Evolutionary conservation across 208 protist genomes (phyloP).

Genomic region (Perkinsela sp.): DNA sequence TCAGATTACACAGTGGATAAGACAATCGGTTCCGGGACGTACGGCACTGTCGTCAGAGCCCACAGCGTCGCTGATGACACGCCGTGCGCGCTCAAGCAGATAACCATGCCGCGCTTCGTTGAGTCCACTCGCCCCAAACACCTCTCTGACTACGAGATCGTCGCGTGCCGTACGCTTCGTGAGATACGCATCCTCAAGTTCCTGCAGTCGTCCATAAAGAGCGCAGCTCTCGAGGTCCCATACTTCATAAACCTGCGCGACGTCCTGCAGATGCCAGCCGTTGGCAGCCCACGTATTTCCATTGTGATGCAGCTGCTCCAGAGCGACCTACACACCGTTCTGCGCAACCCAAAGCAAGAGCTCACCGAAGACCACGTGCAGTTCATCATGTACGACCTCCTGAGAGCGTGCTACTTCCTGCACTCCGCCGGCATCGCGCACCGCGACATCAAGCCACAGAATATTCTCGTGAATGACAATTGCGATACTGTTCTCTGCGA

Average conservation of each 20-base stretch:
- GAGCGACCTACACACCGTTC: slow-evolving; percentile 53
- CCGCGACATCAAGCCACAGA: slow-evolving; percentile 76
- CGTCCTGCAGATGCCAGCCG: slow-evolving; percentile 14
- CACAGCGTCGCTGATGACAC: slow-evolving; percentile 20
- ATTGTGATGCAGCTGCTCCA: slow-evolving; percentile 69
- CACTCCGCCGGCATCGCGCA: slow-evolving; percentile 81
- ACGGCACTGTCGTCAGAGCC: slow-evolving; percentile 54
- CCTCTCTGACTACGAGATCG: slow-evolving; percentile 71
- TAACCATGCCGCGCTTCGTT: slow-evolving; percentile 33
- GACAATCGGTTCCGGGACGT: slow-evolving; percentile 50
- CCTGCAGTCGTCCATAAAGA: neutral
- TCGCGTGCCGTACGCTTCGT: slow-evolving; percentile 46
- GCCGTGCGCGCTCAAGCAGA: slow-evolving; percentile 90
- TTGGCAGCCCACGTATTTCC: slow-evolving; percentile 17
- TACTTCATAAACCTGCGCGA: slow-evolving; percentile 50
- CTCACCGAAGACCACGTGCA: slow-evolving; percentile 41
- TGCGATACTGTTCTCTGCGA: slow-evolving; percentile 72
- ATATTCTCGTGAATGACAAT: slow-evolving; percentile 65
- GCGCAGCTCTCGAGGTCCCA: slow-evolving; percentile 15
- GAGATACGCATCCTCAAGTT: slow-evolving; percentile 37
- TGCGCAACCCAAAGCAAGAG: slow-evolving; percentile 12
- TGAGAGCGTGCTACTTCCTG: slow-evolving; percentile 71
- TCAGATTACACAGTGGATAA: slow-evolving; percentile 13
- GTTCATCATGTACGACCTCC: slow-evolving; percentile 84
- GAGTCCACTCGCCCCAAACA: slow-evolving; percentile 38